These are phyloP conservation scores for Hemileccinum rubropunctum DNA, from an alignment of 768 basidiomycete genomes.

Conservation along the genomic window DNA sequence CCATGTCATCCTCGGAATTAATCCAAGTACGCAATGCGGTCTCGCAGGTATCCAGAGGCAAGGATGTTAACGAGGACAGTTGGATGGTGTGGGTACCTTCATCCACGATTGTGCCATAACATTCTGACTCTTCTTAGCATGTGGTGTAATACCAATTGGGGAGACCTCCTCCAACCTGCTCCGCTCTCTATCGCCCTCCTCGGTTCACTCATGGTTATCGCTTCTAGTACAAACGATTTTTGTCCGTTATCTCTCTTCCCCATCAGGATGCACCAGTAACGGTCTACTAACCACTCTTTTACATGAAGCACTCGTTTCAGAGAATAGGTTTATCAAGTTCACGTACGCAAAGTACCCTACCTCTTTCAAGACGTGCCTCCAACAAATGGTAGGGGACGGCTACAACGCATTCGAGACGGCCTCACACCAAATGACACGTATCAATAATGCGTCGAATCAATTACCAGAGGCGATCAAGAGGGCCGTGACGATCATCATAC, in stretches of 20 bases:
- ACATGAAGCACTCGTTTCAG: conserved; percentile 8
- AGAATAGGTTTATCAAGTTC: conserved; percentile 6
- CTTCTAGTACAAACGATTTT: conserved; percentile 15
- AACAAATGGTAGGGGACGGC: conserved; percentile 22
- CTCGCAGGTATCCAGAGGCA: conserved; percentile 19
- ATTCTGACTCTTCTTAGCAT: conserved; percentile 3
- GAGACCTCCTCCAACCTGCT: conserved; percentile 18
- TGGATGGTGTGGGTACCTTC: conserved; percentile 19
- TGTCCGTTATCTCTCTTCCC: conserved; percentile 2
- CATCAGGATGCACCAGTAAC: not conserved
- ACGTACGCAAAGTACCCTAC: conserved; percentile 17
- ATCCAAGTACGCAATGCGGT: conserved; percentile 15
- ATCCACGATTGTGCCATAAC: not conserved
- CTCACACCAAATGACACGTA: conserved; percentile 19
- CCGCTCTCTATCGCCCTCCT: conserved; percentile 18
- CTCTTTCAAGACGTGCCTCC: conserved; percentile 21
- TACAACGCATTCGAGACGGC: conserved; percentile 21
- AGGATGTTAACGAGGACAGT: conserved; percentile 18
- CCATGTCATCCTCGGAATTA: conserved; percentile 14
- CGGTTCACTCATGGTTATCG: conserved; percentile 16
- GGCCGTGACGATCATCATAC: conserved; percentile 12
- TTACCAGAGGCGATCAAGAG: conserved; percentile 17
- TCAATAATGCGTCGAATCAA: conserved; percentile 18
- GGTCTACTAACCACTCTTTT: not conserved
- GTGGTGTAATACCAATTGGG: conserved; percentile 22